A percentile compares a stretch with the other conserved stretches of the same genome.
phyloP scores from a whole-genome alignment of 164 flowering plant species.

The Macadamia tetraphylla region DNA sequence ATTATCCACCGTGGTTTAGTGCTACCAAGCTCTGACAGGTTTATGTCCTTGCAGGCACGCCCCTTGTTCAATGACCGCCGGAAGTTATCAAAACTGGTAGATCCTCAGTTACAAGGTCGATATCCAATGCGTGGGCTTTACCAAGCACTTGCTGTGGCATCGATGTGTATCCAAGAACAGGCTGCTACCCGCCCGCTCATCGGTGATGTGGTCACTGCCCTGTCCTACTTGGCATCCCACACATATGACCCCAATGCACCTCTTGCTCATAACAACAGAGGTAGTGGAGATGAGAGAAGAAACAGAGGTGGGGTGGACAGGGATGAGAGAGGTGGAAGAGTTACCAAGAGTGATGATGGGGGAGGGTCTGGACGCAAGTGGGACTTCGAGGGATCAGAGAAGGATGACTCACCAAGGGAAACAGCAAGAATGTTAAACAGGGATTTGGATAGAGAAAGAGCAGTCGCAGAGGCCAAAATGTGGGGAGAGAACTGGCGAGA shows the following conservation, averaged over 20 bases:
- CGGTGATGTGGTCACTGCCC: constrained; percentile 54
- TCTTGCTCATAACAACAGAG: constrained; percentile 3
- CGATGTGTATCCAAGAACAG: constrained; percentile 53
- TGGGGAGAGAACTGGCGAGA: constrained; percentile 93
- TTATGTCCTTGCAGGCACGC: too few relatives aligned
- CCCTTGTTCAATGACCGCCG: constrained; percentile 10
- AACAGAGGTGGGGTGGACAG: constrained; percentile 15
- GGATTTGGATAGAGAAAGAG: constrained; percentile 70
- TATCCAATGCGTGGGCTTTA: constrained; percentile 19
- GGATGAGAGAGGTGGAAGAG: constrained; percentile 26
- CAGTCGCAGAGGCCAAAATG: constrained; percentile 94
- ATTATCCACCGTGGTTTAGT: too few relatives aligned
- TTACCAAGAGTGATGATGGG: constrained; percentile 46
- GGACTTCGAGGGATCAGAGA: constrained; percentile 72
- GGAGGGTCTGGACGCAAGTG: constrained; percentile 60
- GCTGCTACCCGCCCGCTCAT: constrained; percentile 51
- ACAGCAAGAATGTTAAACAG: constrained; percentile 18
- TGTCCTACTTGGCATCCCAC: constrained; percentile 32
- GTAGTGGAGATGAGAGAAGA: constrained; percentile 24
- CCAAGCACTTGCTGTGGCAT: constrained; percentile 7
- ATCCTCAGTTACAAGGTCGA: constrained; percentile 39
- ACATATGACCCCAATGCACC: constrained; percentile 6
- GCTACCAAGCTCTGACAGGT: too few relatives aligned
- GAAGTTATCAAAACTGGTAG: constrained; percentile 40
- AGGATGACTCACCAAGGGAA: constrained; percentile 58